Evolutionary conservation across 2,329 filamentous ascomycete species (phyloP), one percentile per base, ranked within the genome.

Genomic region (Neopestalotiopsis rosae): DNA sequence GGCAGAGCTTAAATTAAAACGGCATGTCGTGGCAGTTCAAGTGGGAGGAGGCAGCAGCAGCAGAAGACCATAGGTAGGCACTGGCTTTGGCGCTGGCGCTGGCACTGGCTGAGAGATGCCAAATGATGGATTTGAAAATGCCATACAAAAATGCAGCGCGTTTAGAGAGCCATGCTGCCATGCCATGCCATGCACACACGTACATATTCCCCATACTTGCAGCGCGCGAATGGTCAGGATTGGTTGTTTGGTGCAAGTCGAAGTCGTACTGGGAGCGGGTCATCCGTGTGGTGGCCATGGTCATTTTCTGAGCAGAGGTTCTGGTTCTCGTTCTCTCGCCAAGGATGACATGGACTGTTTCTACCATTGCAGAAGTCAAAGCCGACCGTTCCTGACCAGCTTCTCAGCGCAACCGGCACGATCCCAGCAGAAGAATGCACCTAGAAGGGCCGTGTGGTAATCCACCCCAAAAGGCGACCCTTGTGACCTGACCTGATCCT

Each of bases 341-440:
- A 45, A 64, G 61, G 61, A 34, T 49, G 24, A 57, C 34, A 45
- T 58, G 61, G 59, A 40, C 20, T 38, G 20, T 28, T 28, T 45
- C 45, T 66, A 66, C 63, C 63, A 66, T 66, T 66, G 28, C 63
- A 66, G 63, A 66, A 66, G 49, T 66, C 63, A 57, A 66, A 58
- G 45, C 63, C 42, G 63, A 38, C 49, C 45, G 49, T 66, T 58
- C 42, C 49, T 66, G 61, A 64, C 63, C 28, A 66, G 52, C 63
- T 66, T 57, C 17, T n/a, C 42, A 66, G 49, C 24, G 63, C 17
- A 57, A 49, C 45, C 61, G 28, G 61, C 61, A 49, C 38, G n/a
- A 64, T 30, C 42, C 63, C 49, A 57, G 63, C 63, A 57, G 24
- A 24, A 56, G 63, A 66, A 66, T 58, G 63, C 63, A 58, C 17